phyloP scores from a whole-genome alignment of 2,329 filamentous ascomycete genomes.

The Parastagonospora nodorum region DNA sequence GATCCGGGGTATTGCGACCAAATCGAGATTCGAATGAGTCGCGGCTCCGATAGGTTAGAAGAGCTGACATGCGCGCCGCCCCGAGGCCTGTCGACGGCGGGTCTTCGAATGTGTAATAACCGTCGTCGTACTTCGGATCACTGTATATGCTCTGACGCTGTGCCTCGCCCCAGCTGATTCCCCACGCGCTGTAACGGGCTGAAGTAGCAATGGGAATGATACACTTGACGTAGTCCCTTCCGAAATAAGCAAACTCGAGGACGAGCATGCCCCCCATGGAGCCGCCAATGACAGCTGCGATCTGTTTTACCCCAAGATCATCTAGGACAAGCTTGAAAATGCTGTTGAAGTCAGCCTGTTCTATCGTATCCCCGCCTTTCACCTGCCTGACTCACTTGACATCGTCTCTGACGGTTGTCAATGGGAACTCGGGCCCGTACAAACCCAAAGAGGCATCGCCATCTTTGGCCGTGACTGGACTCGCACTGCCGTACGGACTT shows the following conservation, averaged over 20 bases:
- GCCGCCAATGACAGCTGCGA: constrained; percentile 80
- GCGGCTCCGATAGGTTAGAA: constrained; percentile 93
- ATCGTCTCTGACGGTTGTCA: constrained; percentile 95
- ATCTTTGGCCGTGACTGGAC: constrained; percentile 85
- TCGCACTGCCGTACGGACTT: constrained; percentile 85
- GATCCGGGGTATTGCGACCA: constrained; percentile 88
- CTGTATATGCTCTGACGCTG: constrained; percentile 95
- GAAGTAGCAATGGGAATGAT: constrained; percentile 87
- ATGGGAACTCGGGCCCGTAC: constrained; percentile 94
- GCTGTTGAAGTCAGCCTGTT: constrained; percentile 48
- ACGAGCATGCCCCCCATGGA: constrained; percentile 90
- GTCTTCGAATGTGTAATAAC: constrained; percentile 88
- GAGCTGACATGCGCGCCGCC: constrained; percentile 93
- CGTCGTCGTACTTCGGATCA: constrained; percentile 97
- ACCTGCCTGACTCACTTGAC: constrained; percentile 70
- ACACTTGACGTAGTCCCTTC: constrained; percentile 79
- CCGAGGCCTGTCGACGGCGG: constrained; percentile 86
- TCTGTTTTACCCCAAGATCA: constrained; percentile 76
- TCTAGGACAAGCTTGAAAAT: constrained; percentile 81
- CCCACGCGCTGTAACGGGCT: constrained; percentile 84
- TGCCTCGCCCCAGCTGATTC: constrained; percentile 88
- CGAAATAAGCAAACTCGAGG: constrained; percentile 90
- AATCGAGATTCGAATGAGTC: constrained; percentile 97
- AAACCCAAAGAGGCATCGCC: constrained; percentile 73
- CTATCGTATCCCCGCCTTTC: not conserved